phyloP scores from a whole-genome alignment of 2,329 filamentous ascomycete genomes.

The Ascochyta pisi region DNA sequence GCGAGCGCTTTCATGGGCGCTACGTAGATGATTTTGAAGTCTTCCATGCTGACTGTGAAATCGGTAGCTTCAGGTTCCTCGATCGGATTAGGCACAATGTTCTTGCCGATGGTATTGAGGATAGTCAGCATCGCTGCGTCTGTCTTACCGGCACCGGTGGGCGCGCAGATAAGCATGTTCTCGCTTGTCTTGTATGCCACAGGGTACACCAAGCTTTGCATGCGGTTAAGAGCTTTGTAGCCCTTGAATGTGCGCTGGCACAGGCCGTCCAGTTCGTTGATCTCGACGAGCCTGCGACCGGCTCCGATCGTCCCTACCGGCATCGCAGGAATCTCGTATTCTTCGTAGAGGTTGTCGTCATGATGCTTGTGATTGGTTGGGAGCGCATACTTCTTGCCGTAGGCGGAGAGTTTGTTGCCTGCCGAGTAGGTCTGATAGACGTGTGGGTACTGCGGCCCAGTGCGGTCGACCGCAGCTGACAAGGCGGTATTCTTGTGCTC shows the following conservation, averaged over 20 bases:
- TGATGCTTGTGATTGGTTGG: slow-evolving; percentile 75
- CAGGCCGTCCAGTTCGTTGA: slow-evolving; percentile 84
- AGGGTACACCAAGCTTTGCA: slow-evolving; percentile 96
- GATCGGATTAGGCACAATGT: slow-evolving; percentile 78
- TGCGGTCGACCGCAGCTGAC: slow-evolving; percentile 71
- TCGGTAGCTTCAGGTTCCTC: slow-evolving; percentile 76
- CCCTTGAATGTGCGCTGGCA: slow-evolving; percentile 92
- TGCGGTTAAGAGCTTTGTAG: slow-evolving; percentile 92
- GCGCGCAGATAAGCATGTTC: slow-evolving; percentile 98
- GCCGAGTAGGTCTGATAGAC: slow-evolving; percentile 86
- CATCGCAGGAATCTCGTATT: slow-evolving; percentile 84
- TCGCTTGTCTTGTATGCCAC: slow-evolving; percentile 95
- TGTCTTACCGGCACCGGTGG: slow-evolving; percentile 97
- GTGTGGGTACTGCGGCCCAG: slow-evolving; percentile 84
- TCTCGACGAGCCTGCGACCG: slow-evolving; percentile 77
- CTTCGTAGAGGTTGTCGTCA: slow-evolving; percentile 83
- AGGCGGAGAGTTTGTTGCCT: slow-evolving; percentile 81
- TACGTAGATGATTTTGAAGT: slow-evolving; percentile 98
- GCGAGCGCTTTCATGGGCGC: slow-evolving; percentile 99
- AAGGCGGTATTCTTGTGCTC: slow-evolving; percentile 82
- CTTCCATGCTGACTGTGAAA: slow-evolving; percentile 81
- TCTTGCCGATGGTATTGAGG: slow-evolving; percentile 86
- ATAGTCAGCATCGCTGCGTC: slow-evolving; percentile 98
- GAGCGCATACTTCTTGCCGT: slow-evolving; percentile 82
- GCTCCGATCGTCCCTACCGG: slow-evolving; percentile 76